Evolutionary conservation across 441 rosid species (phyloP), one percentile per base, ranked within the genome.

Genomic region (Macaranga tanarius): DNA sequence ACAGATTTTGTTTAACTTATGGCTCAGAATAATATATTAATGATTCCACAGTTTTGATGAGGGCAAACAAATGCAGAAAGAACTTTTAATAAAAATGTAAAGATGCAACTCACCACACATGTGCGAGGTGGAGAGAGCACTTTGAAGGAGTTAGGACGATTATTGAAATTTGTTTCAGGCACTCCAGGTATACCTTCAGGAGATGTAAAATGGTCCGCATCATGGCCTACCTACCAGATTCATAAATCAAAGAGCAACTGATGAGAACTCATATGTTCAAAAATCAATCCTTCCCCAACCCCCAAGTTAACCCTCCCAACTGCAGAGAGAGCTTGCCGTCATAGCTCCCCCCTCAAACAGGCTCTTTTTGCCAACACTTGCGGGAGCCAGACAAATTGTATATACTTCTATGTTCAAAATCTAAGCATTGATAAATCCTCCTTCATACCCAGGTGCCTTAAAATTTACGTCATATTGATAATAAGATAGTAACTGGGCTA

Each of bases 131-230:
- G 92, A 1, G 88, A 89, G 40, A 89, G 88, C 48, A 88, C 86
- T 85, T 84, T 84, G 81, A 91, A 86, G 67, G 97, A 89, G 83
- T 91, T 88, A 25, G 97, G 95, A 72, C 95, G 92, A 70, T 88
- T 84, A 72, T 89, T 91, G 86, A 91, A 91, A 81, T 89, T 91
- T 54, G 95, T 91, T 79, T 91, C 95, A 12, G 92, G 90, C 62
- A 81, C 88, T 70, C 94, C 97, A 4, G 97, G 97, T 68, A 83
- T 79, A 50, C 97, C 92, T 85, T 89, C 95, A 2, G 92, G 95
- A 73, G 83, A 71, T 42, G 94, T 87, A 80, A 91, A 91, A 82
- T 91, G 97, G 73, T 89, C 92, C 26, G 58, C 84, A 70, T 84
- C 87, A 55, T 88, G 95, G 28, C 89, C 86, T 23, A 89, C 91